These are phyloP conservation scores for Pseudogymnoascus sp. DNA, from an alignment of 2,329 filamentous ascomycete genomes.

Conservation along the genomic window DNA sequence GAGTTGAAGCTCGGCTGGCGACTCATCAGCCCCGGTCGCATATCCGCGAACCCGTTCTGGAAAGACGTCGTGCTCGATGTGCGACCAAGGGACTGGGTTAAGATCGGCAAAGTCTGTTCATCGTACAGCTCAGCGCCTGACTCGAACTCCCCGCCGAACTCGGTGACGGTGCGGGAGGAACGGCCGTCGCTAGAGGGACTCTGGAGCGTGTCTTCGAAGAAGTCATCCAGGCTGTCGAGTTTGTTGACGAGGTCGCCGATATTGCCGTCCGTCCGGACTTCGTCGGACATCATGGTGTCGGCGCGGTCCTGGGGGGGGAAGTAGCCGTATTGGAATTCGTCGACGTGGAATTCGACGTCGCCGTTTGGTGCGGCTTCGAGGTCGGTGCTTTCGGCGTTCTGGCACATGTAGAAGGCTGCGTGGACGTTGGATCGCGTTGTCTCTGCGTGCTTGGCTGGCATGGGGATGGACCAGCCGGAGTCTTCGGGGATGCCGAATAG, in stretches of 20 bases:
- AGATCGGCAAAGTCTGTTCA: constrained; percentile 82
- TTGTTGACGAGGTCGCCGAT: constrained; percentile 78
- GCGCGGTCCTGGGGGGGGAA: constrained; percentile 53
- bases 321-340: constrained; percentile 63
- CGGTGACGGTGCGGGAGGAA: constrained; percentile 55
- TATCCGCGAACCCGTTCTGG: constrained; percentile 80
- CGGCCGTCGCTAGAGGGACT: constrained; percentile 52
- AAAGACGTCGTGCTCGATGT: constrained; percentile 69
- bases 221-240: constrained; percentile 71
- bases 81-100: constrained; percentile 67
- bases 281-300: constrained; percentile 87
- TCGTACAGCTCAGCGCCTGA: constrained; percentile 80
- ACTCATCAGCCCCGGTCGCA: constrained; percentile 50
- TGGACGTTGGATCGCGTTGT: constrained; percentile 87
- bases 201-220: constrained; percentile 60
- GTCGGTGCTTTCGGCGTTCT: constrained; percentile 51
- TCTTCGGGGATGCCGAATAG: constrained; percentile 94
- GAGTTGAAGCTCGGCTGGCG: constrained; percentile 52
- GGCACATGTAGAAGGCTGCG: constrained; percentile 91
- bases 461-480: constrained; percentile 91
- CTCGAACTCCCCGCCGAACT: constrained; percentile 61
- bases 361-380: constrained; percentile 62
- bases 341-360: constrained; percentile 83
- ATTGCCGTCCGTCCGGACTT: constrained; percentile 54
- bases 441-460: constrained; percentile 82